These are phyloP conservation scores for Tribonema minus DNA, from an alignment of 108 stramenopile genomes.

Conservation along the genomic window DNA sequence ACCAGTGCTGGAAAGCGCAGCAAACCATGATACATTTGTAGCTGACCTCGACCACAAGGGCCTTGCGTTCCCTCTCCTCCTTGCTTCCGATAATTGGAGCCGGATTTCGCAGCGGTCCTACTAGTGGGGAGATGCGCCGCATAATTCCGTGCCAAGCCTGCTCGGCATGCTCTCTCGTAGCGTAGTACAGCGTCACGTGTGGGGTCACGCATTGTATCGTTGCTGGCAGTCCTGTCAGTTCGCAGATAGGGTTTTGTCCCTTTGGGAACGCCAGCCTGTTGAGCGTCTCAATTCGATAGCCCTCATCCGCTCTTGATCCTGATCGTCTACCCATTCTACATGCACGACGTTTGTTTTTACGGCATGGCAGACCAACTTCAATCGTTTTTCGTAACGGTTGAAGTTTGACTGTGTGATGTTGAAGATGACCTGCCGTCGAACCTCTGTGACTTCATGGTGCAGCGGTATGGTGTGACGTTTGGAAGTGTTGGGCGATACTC, in stretches of 20 bases:
- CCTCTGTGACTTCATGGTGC: too few relatives aligned
- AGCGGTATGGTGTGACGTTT: too few relatives aligned
- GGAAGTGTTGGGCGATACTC: too few relatives aligned
- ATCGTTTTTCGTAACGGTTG: too few relatives aligned
- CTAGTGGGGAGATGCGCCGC: constrained; percentile 55
- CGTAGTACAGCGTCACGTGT: constrained; percentile 56
- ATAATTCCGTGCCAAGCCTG: constrained; percentile 64
- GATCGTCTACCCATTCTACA: too few relatives aligned
- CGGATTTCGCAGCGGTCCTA: constrained; percentile 52
- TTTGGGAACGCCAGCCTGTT: constrained; percentile 48
- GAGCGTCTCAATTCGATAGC: constrained; percentile 33
- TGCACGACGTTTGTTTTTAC: too few relatives aligned
- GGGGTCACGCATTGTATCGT: constrained; percentile 42
- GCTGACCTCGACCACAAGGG: too few relatives aligned
- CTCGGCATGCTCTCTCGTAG: constrained; percentile 58
- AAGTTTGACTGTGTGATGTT: too few relatives aligned
- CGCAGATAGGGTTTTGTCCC: constrained; percentile 42
- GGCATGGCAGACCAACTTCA: too few relatives aligned
- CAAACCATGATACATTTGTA: too few relatives aligned
- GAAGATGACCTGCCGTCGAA: too few relatives aligned
- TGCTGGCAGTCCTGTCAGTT: constrained; percentile 44
- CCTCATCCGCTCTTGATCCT: neutral
- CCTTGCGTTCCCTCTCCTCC: constrained; percentile 57
- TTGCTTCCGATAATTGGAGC: constrained; percentile 52
- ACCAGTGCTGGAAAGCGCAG: too few relatives aligned